These are phyloP conservation scores for Coemansia aciculifera DNA, from an alignment of 192 early-diverging fungal genomes.

Conservation along the genomic window DNA sequence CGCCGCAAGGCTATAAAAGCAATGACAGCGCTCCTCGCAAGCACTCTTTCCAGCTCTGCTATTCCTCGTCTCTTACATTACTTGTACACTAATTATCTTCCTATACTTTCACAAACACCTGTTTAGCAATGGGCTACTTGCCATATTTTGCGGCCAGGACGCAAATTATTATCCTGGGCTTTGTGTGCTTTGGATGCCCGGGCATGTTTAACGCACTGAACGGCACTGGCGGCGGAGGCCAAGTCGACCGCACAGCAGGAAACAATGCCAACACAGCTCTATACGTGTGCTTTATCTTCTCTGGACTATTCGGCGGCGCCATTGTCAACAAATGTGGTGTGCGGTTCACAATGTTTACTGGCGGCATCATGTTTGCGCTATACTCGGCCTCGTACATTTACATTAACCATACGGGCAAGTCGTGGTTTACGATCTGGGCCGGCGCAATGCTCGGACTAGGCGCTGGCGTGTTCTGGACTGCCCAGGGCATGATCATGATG, in stretches of 20 bases:
- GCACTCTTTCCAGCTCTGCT: background rate
- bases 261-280: slow-evolving; percentile 79
- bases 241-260: slow-evolving; percentile 60
- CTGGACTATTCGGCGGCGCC: slow-evolving; percentile 72
- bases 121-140: slow-evolving; percentile 7
- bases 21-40: background rate
- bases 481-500: slow-evolving; percentile 82
- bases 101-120: background rate
- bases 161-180: slow-evolving; percentile 69
- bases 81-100: background rate
- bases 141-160: slow-evolving; percentile 60
- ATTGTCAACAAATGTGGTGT: slow-evolving; percentile 67
- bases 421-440: slow-evolving; percentile 45
- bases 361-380: slow-evolving; percentile 63
- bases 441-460: slow-evolving; percentile 26
- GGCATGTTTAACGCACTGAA: slow-evolving; percentile 78
- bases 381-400: slow-evolving; percentile 68
- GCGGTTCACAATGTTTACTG: slow-evolving; percentile 60
- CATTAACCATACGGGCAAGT: slow-evolving; percentile 61
- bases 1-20: background rate
- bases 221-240: slow-evolving; percentile 70
- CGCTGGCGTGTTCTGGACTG: slow-evolving; percentile 65
- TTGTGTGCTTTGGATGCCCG: slow-evolving; percentile 77
- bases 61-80: background rate
- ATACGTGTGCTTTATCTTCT: slow-evolving; percentile 74